Base-by-base conservation (phyloP, 1,139 yeast genomes). In the Candida frijolesensis region DNA sequence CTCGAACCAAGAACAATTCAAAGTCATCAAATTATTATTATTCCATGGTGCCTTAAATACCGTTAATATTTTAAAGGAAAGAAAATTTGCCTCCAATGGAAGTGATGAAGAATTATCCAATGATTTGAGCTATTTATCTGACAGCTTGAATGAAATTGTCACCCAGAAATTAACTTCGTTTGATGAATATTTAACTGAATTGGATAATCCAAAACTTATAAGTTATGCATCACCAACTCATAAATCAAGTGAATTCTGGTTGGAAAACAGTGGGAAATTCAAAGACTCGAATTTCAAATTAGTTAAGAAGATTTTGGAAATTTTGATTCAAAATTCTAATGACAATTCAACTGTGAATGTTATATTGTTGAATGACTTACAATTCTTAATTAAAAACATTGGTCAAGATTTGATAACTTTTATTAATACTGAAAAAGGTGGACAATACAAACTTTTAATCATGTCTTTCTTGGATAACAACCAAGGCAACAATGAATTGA, bases 201-300 rank as follows among this genome's bases (percentile, higher is more conserved):
- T 94, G 53, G 87, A 84, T 54, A 84, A 94, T 52, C 81, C 81
- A n/a, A 84, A 86, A 61, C 79, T 83, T 55, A 80, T 94, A 62
- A 81, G 83, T 55, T 94, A 97, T 96, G 83, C 96, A 1, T 72
- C 78, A 8, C 99, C 99, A 50, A 91, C 96, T 22, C 99, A 94
- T 70, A 83, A 84, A 60, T 87, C 90, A 44, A 84, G 82, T 49
- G 90, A 89, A 50, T 94, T 94, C 67, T 94, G 99, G 97, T 78
- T 84, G 55, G 95, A 90, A 57, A 90, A 95, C 65, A 78, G 87
- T 30, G 76, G 72, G 45, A 79, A 82, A 60, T 94, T 95, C 74
- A 89, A 87, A 68, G 89, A 86, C 46, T 80, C 84, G 51, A 83
- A 87, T 61, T 92, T 86, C 83, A 85, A 84, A 64, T 71, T 87